A percentile compares a stretch with the other conserved stretches of the same genome.
These are phyloP conservation scores for Aspergillus affinis DNA, from an alignment of 495 filamentous ascomycete genomes.

Conservation along the genomic window DNA sequence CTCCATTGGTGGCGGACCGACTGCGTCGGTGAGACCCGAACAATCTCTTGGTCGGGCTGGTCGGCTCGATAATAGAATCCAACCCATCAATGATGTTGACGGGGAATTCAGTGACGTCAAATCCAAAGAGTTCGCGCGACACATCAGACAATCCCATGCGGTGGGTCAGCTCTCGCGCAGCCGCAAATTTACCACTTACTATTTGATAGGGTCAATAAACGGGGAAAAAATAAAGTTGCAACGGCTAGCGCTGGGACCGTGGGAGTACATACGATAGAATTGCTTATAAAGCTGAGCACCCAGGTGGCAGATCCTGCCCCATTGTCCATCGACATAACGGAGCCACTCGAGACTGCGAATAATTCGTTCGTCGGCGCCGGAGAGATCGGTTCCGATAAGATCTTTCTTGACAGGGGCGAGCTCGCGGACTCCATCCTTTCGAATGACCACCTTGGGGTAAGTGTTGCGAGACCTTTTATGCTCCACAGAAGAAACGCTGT, in stretches of 20 bases:
- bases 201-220: constrained; percentile 9
- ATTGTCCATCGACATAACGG: constrained; percentile 66
- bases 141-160: constrained; percentile 43
- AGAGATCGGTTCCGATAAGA: constrained; percentile 63
- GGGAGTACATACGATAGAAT: constrained; percentile 38
- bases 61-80: constrained; percentile 25
- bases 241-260: not conserved
- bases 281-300: constrained; percentile 68
- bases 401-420: constrained; percentile 53
- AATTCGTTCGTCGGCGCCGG: constrained; percentile 63
- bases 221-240: not conserved
- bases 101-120: constrained; percentile 38
- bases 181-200: constrained; percentile 53
- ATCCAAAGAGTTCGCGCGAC: constrained; percentile 43
- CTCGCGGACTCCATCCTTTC: constrained; percentile 33
- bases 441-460: constrained; percentile 34
- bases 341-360: constrained; percentile 87
- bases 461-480: constrained; percentile 28
- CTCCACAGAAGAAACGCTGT: constrained; percentile 32
- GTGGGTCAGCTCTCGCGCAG: constrained; percentile 60
- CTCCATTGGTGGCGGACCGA: constrained; percentile 17
- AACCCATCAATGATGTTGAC: constrained; percentile 22
- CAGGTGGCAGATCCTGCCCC: constrained; percentile 65
- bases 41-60: constrained; percentile 37
- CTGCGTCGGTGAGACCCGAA: constrained; percentile 24